Conservation (phyloP, 208 protist species). For the Crithidia thermophila region DNA sequence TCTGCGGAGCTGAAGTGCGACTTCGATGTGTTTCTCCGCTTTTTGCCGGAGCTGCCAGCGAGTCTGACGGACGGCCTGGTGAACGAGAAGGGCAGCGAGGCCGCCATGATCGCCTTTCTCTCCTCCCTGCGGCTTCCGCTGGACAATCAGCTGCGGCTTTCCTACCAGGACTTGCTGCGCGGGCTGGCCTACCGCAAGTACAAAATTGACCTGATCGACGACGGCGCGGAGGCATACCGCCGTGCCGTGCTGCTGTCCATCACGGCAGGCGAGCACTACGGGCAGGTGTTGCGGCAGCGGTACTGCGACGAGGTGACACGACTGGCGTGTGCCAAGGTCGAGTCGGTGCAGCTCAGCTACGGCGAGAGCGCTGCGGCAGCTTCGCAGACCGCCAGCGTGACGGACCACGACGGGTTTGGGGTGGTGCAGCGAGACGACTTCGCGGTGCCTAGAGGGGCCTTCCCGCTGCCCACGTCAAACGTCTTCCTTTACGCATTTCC, state of each 20-base stretch:
- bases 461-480: constrained; percentile 38
- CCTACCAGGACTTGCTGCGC: constrained; percentile 41
- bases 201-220: constrained; percentile 6
- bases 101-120: constrained; percentile 34
- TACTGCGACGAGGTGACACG: constrained; percentile 26
- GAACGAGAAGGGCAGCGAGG: constrained; percentile 16
- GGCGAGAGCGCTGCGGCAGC: background rate
- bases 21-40: constrained; percentile 8
- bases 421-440: constrained; percentile 17
- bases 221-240: background rate
- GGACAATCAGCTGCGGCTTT: constrained; percentile 31
- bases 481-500: constrained; percentile 50
- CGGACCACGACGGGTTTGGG: constrained; percentile 6
- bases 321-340: constrained; percentile 9
- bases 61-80: constrained; percentile 25
- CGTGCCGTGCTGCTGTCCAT: constrained; percentile 2
- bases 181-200: constrained; percentile 33
- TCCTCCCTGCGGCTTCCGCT: constrained; percentile 41
- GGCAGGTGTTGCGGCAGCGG: constrained; percentile 15
- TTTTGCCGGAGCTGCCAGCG: constrained; percentile 15
- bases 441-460: constrained; percentile 23
- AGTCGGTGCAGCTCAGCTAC: background rate
- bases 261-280: constrained; percentile 22
- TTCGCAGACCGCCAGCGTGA: background rate
- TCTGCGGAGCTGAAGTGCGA: constrained; percentile 7